phyloP scores from a whole-genome alignment of 345 rosid species.

The Litchi chinensis region DNA sequence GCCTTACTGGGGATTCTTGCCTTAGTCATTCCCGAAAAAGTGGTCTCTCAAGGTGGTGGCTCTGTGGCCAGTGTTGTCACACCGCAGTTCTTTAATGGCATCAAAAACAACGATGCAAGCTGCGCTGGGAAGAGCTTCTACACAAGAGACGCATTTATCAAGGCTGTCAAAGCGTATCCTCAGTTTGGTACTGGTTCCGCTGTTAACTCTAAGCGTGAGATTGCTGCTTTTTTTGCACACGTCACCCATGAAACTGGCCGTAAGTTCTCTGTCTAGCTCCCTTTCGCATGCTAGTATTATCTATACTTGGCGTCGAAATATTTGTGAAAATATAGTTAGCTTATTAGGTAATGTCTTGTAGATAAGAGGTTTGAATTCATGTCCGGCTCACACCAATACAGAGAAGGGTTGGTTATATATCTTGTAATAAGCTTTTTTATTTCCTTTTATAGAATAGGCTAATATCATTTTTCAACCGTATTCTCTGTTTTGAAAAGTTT shows the following conservation, averaged over 20 bases:
- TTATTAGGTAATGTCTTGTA: too few relatives aligned
- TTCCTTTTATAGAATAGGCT: too few relatives aligned
- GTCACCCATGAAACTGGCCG: constrained; percentile 54
- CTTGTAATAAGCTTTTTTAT: too few relatives aligned
- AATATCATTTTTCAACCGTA: too few relatives aligned
- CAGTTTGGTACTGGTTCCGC: constrained; percentile 40
- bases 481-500: too few relatives aligned
- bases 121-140: constrained; percentile 52
- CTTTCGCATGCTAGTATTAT: too few relatives aligned
- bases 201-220: constrained; percentile 53
- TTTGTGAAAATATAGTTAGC: background rate
- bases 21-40: background rate
- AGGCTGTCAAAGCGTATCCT: constrained; percentile 28
- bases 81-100: constrained; percentile 43
- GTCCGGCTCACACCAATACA: too few relatives aligned
- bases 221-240: constrained; percentile 54
- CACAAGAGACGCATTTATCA: constrained; percentile 36
- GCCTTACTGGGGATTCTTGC: background rate
- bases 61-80: constrained; percentile 39
- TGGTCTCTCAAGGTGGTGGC: constrained; percentile 7
- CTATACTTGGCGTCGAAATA: too few relatives aligned
- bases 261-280: constrained; percentile 19
- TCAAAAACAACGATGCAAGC: constrained; percentile 32
- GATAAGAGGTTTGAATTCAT: too few relatives aligned
- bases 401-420: too few relatives aligned